These are phyloP conservation scores for Cercospora berteroae DNA, from an alignment of 2,329 filamentous ascomycete species.

Conservation along the genomic window DNA sequence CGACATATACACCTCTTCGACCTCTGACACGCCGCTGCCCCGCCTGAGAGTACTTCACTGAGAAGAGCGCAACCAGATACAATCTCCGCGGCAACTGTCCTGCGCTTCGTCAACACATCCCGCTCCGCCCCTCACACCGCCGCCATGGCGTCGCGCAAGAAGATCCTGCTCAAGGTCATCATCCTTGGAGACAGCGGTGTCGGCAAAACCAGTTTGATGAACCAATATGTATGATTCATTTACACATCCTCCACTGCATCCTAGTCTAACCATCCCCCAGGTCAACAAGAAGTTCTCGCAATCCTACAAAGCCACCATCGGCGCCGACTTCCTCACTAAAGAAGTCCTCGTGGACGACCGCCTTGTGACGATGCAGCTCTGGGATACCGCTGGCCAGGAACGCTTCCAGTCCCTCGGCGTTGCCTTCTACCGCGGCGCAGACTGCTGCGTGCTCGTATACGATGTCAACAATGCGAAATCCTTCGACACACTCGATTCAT, in stretches of 20 bases:
- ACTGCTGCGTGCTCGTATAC: constrained; percentile 97
- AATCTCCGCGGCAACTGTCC: neutral
- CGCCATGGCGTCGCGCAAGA: constrained; percentile 41
- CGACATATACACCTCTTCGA: neutral
- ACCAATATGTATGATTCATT: constrained; percentile 86
- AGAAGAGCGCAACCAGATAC: neutral
- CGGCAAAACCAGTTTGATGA: constrained; percentile 99
- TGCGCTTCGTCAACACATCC: neutral
- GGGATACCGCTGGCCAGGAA: constrained; percentile 97
- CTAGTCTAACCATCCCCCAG: constrained; percentile 48
- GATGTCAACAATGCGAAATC: constrained; percentile 99
- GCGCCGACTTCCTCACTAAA: constrained; percentile 96
- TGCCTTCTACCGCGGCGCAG: constrained; percentile 93
- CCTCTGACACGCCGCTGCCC: neutral
- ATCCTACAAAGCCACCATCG: constrained; percentile 99
- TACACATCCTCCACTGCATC: neutral
- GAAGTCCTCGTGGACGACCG: constrained; percentile 96
- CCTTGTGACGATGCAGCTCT: constrained; percentile 98
- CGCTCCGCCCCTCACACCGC: neutral
- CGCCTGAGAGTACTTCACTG: neutral
- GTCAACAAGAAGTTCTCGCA: constrained; percentile 99
- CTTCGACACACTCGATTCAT: constrained; percentile 96
- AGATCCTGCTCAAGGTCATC: constrained; percentile 61
- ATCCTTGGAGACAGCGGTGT: constrained; percentile 98
- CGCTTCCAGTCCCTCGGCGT: constrained; percentile 96